Evolutionary conservation across 345 rosid species (phyloP).

Genomic region (Euphorbia lathyris): DNA sequence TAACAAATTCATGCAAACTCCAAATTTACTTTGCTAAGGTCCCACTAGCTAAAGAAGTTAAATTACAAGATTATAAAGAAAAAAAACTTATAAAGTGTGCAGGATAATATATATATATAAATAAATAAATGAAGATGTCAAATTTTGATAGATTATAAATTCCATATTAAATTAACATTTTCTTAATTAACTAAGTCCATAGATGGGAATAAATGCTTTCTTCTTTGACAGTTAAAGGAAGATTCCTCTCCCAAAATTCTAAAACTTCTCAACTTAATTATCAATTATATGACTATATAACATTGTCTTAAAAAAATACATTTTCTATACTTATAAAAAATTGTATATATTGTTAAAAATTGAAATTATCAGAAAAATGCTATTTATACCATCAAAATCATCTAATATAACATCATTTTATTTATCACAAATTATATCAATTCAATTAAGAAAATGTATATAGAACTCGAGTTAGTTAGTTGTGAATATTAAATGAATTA

Average conservation of each 20-base stretch:
- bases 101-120: background rate
- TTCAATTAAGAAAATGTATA: too few species aligned
- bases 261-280: slow-evolving; percentile 28
- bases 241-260: slow-evolving; percentile 33
- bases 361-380: too few species aligned
- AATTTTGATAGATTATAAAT: slow-evolving; percentile 21
- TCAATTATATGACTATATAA: background rate
- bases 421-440: too few species aligned
- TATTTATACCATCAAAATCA: too few species aligned
- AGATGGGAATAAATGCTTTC: slow-evolving; percentile 72
- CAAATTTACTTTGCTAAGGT: slow-evolving; percentile 11
- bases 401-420: too few species aligned
- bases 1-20: slow-evolving; percentile 23
- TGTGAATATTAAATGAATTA: too few species aligned
- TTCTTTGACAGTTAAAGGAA: slow-evolving; percentile 68
- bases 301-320: too few species aligned
- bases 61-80: background rate
- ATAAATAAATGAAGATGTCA: slow-evolving; percentile 13
- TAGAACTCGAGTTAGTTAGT: too few species aligned
- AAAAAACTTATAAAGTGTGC: background rate
- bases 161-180: slow-evolving; percentile 11
- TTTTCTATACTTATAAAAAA: too few species aligned
- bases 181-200: slow-evolving; percentile 24
- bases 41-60: slow-evolving; percentile 18
- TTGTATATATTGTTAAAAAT: too few species aligned